Conservation (phyloP, 352 stramenopile genomes). For the Phytophthora crassamura region DNA sequence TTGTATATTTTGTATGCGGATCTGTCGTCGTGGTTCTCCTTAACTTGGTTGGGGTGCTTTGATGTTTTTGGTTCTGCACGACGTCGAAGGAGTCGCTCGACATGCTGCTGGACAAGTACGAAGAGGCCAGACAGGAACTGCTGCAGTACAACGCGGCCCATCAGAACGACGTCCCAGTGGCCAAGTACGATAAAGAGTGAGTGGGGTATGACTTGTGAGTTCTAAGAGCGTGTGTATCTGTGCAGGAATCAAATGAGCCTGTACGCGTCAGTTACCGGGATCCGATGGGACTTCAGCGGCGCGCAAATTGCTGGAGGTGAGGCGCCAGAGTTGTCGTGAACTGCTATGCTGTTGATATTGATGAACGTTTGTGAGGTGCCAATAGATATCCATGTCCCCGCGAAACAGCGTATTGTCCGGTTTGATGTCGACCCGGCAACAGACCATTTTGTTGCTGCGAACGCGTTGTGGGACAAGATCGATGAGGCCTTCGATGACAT, state of each 20-base stretch:
- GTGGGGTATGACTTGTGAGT: not conserved
- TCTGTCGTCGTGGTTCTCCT: constrained; percentile 23
- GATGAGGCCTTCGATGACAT: constrained; percentile 71
- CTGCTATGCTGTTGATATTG: not conserved
- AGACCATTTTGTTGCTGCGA: constrained; percentile 66
- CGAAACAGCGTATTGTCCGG: constrained; percentile 58
- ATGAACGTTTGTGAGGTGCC: not conserved
- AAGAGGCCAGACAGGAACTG: constrained; percentile 63
- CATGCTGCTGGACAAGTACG: constrained; percentile 70
- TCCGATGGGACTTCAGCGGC: constrained; percentile 81
- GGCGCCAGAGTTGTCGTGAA: not conserved
- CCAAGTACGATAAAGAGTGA: constrained; percentile 53
- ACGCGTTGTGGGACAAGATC: constrained; percentile 74
- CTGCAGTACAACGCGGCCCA: constrained; percentile 67
- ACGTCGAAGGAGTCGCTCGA: constrained; percentile 72
- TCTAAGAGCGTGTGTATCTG: not conserved
- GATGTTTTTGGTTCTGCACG: constrained; percentile 25
- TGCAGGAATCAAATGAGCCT: constrained; percentile 80
- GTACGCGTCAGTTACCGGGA: constrained; percentile 76
- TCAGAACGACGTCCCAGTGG: constrained; percentile 70
- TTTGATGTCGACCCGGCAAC: constrained; percentile 65
- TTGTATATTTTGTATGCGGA: constrained; percentile 7
- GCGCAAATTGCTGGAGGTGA: constrained; percentile 56
- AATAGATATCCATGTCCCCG: constrained; percentile 68
- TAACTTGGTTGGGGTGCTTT: constrained; percentile 25